Evolutionary conservation across 2,329 filamentous ascomycete species (phyloP), one percentile per base, ranked within the genome.

Genomic region (Neoscytalidium dimidiatum): DNA sequence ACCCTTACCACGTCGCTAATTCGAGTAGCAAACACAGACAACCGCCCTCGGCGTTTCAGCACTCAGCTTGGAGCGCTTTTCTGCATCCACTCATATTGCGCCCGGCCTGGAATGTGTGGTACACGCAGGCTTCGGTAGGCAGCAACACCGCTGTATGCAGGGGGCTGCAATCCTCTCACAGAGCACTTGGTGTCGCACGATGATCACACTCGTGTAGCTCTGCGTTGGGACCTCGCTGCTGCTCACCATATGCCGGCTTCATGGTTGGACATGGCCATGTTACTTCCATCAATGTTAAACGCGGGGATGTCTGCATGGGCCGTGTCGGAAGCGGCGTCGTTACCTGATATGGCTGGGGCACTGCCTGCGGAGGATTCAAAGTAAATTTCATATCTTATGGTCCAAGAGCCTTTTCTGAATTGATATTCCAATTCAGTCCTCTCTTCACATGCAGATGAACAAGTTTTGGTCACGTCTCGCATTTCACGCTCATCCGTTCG

Each of bases 81-180:
- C 53, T n/a, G 6, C 26, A 9, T 29, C 38, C 41, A 60, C 8
- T 48, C n/a, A 26, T 46, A 23, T 41, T 21, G 17, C 51, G n/a
- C 19, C 19, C 14, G 14, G 35, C 3, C 19, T 46, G 38, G 56
- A 23, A 44, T 46, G 41, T 28, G 38, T 46, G 21, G 56, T 11
- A 60, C 56, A 57, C 11, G 17, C 49, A 13, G 3, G 17, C 28
- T 21, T 52, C 7, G 28, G 48, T 2, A 52, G 56, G 56, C 56
- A 46, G 41, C 56, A 60, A 23, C 26, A 28, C 56, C 23, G 56
- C 41, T 57, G 35, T 60, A 60, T 46, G 56, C 41, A 60, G 41
- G 56, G n/a, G 56, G 56, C 56, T 13, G n/a, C 56, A 46, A 46
- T 46, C 56, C 28, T 44, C 56, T n/a, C 56, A 60, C 38, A 60